Evolutionary conservation across 2,329 filamentous ascomycete species (phyloP), one percentile per base, ranked within the genome.

Genomic region (Blastomyces percursus): DNA sequence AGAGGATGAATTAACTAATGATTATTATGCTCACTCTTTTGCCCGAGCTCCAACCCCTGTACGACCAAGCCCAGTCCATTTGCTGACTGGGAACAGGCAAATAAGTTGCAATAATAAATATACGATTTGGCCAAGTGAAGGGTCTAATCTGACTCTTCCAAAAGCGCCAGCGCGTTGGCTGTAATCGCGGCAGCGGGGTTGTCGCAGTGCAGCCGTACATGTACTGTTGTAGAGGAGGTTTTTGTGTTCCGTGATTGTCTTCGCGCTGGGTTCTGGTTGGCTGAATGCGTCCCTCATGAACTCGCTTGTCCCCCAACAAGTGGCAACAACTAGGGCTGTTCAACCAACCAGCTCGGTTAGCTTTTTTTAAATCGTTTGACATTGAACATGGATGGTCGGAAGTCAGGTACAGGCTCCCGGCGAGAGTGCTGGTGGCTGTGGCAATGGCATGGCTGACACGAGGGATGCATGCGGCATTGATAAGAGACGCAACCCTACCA

Each of bases 321-420:
- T 27, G 21, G 14, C 21, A 19, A 44, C 55, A 6, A 19, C 55
- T 27, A 12, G 14, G 38, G 38, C 21, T 44, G 21, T 40, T 58
- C 24, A 12, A 21, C 55, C 55, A 58, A 58, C 35, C 32, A 58
- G 12, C 35, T 27, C 16, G 30, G 55, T 24, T 42, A 8, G n/a
- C 55, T 58, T 27, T 58, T 58, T 58, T 58, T 58, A 58, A 38
- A 40, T 51, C 48, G 48, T 30, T 51, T 30, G 24, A 16, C 48
- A 30, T 16, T 12, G 24, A 51, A 51, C 48, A 24, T 30, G 48
- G 48, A 51, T 51, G 24, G 24, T 30, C 48, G 38, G 7, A 30
- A 38, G 8, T 38, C 52, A 55, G 30, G 52, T 21, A 55, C 51
- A 35, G 24, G 44, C 35, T 38, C n/a, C 9, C 9, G 8, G 46